Evolutionary conservation across 139 green algal genomes (phyloP), one percentile per base, ranked within the genome.

Genomic region (Chlorella sp.): DNA sequence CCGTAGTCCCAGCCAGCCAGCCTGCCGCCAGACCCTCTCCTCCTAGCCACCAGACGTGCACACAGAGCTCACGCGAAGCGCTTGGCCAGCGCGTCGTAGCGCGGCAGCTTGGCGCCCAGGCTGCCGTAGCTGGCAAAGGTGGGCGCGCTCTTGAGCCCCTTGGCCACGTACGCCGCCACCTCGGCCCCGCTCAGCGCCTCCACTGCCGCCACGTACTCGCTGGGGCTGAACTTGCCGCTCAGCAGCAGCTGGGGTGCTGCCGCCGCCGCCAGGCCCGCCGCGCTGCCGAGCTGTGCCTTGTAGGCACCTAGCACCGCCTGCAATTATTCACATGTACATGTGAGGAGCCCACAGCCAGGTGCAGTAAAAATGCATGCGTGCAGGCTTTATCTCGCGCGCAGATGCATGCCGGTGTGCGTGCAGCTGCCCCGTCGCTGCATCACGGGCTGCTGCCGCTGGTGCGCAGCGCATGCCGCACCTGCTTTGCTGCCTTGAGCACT

Each of bases 401-500:
- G n/a, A n/a, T n/a, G n/a, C n/a, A n/a, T n/a, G n/a, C n/a, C n/a
- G n/a, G n/a, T n/a, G n/a, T n/a, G n/a, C n/a, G n/a, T n/a, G n/a
- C n/a, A n/a, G n/a, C n/a, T n/a, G n/a, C n/a, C n/a, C n/a, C n/a
- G n/a, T n/a, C n/a, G n/a, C n/a, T n/a, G n/a, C n/a, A n/a, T n/a
- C n/a, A n/a, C n/a, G n/a, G n/a, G n/a, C n/a, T n/a, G n/a, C n/a
- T n/a, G n/a, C n/a, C n/a, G n/a, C n/a, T n/a, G n/a, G n/a, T n/a
- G n/a, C n/a, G n/a, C n/a, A n/a, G n/a, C n/a, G n/a, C n/a, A n/a
- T n/a, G n/a, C n/a, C n/a, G n/a, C n/a, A 82, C 24, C 31, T 35
- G 42, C 80, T 85, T 85, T 60, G 80, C 80, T 22, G 69, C 27
- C 24, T 50, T 65, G 49, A 85, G 73, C 69, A 76, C 63, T 5